Evolutionary conservation across 148 eudicot genomes (phyloP).

Genomic region (Beta vulgaris): DNA sequence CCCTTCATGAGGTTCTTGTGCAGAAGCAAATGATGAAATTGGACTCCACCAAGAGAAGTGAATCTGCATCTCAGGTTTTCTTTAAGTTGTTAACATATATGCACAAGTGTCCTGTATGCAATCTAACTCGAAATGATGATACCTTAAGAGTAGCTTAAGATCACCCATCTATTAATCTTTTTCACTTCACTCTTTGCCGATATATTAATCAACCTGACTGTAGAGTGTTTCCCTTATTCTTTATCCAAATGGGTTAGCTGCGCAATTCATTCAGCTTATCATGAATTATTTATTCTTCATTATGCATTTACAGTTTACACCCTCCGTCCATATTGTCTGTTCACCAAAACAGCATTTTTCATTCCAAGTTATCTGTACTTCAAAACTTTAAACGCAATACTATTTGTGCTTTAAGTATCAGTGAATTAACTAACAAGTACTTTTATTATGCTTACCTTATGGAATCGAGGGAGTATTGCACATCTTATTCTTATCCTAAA

Average conservation of each 20-base stretch:
- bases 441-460: too few species aligned
- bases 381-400: not conserved
- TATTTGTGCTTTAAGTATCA: not conserved
- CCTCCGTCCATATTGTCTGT: not conserved
- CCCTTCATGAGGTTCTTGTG: conserved; percentile 67
- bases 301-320: not conserved
- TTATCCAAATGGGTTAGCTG: not conserved
- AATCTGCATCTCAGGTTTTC: conserved; percentile 37
- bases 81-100: conserved; percentile 31
- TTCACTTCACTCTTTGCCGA: not conserved
- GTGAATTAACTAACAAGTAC: not conserved
- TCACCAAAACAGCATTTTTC: not conserved
- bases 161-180: not conserved
- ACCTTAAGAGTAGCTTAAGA: not conserved
- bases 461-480: not conserved
- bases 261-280: not conserved
- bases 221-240: not conserved
- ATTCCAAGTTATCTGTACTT: not conserved
- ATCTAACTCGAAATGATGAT: too few species aligned
- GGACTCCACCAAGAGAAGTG: conserved; percentile 40
- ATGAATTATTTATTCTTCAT: not conserved
- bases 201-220: not conserved
- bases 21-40: conserved; percentile 46
- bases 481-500: not conserved
- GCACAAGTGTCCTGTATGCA: conserved; percentile 2